Base-by-base conservation (phyloP, 164 flowering plant genomes). In the Chimonanthus salicifolius region DNA sequence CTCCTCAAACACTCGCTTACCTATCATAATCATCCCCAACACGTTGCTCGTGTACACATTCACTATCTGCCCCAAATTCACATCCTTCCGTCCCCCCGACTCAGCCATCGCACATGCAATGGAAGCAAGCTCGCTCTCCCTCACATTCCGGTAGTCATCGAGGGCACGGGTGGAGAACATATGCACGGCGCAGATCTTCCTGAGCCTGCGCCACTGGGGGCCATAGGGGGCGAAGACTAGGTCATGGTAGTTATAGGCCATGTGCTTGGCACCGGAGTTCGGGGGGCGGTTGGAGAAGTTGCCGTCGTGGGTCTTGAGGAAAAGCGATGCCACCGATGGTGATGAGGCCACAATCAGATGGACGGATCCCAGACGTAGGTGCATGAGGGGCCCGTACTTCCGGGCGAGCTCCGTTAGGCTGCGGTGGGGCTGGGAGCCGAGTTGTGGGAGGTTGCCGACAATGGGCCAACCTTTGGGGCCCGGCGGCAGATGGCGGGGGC, bases 151-250 rank as follows among this genome's bases (percentile, higher is more conserved):
- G 71, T 78, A 87, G 44, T 89, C 89, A 69, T 86, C 91, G 67
- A 90, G 64, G 7, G 94, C 94, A 81, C 88, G 88, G 71, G 67
- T 79, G 21, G 96, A 89, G 81, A 94, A 90, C 44, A 94, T 85
- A 76, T 90, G 97, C 10, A 89, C 80, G 48, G 86, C 76, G 70
- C 85, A 83, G 49, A 94, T 82, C 78, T 90, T 90, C 76, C 97
- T 75, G 5, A 92, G 75, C 88, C 85, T 69, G 7, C 96, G 85
- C 98, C 98, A 94, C 76, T 88, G 71, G 3, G 93, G 87, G 0
- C 96, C 96, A 72, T 89, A 92, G 2, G 94, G 97, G 0, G 92
- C 91, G 54, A 92, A 90, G 9, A 90, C 97, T n/a, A 94, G 72
- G 76, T 92, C 98, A 66, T 89, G 89, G 49, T 85, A 86, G 20